Evolutionary conservation across 805 yeast species (phyloP), one percentile per base, ranked within the genome.

Genomic region (Kluyveromyces siamensis): DNA sequence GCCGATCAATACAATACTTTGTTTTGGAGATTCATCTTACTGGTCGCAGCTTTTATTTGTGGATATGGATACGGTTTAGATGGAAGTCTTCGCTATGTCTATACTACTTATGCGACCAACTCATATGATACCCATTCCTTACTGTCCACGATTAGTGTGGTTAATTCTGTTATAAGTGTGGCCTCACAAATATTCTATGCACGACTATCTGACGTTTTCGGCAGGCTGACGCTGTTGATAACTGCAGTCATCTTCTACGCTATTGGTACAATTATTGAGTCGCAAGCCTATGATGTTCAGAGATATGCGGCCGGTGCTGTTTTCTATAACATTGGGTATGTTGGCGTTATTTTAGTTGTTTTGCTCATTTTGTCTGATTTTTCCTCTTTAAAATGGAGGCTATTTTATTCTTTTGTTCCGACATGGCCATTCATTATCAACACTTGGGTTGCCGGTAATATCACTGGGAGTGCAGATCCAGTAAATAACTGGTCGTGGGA

Each of bases 111-210:
- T 52, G 88, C 87, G 14, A 74, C 85, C 8, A 62, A 71, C 44
- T 72, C 81, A 13, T 83, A 77, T 64, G 49, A 71, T 27, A 55
- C 62, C 13, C 85, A 82, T 58, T 75, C 87, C 8, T 67, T 79
- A 48, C 62, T 75, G 41, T 72, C 87, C 6, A 77, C 87, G 2
- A 74, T 83, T 50, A 72, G 75, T 51, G 83, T 80, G 27, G 72
- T 82, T 51, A 72, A 73, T 48, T 68, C 76, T 30, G 84, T 83
- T 38, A 73, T 80, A 45, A 84, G 79, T 43, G 85, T 86, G 25
- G 87, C 83, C 16, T 73, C 84, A 4, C 84, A 80, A 58, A 80
- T 84, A 3, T 71, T 77, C 5, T 79, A 72, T 52, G 87, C 88
- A 10, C 69, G 85, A 54, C 65, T 83, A 37, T 74, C 84, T 9